Percentiles rank a stretch among this genome's conserved stretches.
phyloP scores from a whole-genome alignment of 192 early-diverging fungal species.

The Podila epicladia region DNA sequence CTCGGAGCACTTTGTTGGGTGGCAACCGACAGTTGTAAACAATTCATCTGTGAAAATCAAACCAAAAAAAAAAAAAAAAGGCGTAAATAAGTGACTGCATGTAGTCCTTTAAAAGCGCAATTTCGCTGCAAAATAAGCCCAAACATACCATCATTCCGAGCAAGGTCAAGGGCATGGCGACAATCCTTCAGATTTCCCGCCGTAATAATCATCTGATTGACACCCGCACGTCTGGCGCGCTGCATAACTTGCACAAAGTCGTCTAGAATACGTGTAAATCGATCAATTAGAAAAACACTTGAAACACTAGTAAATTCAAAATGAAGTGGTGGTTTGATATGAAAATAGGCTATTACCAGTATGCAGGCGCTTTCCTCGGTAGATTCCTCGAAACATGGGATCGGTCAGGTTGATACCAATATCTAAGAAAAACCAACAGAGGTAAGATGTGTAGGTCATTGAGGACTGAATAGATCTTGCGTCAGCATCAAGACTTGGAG shows the following conservation, averaged over 20 bases:
- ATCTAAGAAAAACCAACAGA: conserved; percentile 56
- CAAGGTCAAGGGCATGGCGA: conserved; percentile 67
- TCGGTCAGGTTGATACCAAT: conserved; percentile 93
- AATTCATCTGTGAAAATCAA: conserved; percentile 49
- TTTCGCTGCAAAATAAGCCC: not conserved
- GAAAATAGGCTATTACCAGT: conserved; percentile 39
- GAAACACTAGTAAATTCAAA: too few relatives aligned
- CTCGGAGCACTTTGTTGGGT: conserved; percentile 86
- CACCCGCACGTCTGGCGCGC: conserved; percentile 70
- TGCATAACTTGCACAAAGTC: conserved; percentile 72
- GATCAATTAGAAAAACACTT: not conserved
- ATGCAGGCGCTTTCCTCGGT: conserved; percentile 82
- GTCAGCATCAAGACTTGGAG: too few relatives aligned
- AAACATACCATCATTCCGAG: conserved; percentile 56
- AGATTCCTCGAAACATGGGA: conserved; percentile 83
- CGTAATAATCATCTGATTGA: conserved; percentile 84
- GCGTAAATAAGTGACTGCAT: too few relatives aligned
- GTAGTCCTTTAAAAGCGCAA: too few relatives aligned
- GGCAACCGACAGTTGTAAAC: conserved; percentile 85
- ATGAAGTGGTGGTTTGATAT: too few relatives aligned
- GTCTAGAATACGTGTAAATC: conserved; percentile 49
- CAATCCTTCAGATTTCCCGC: conserved; percentile 72
- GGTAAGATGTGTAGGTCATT: not conserved
- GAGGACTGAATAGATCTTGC: not conserved
- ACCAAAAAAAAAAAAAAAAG: too few relatives aligned